Evolutionary conservation across 1,284 basidiomycete species (phyloP), one percentile per base, ranked within the genome.

Genomic region (Coniferiporia sulphurascens): DNA sequence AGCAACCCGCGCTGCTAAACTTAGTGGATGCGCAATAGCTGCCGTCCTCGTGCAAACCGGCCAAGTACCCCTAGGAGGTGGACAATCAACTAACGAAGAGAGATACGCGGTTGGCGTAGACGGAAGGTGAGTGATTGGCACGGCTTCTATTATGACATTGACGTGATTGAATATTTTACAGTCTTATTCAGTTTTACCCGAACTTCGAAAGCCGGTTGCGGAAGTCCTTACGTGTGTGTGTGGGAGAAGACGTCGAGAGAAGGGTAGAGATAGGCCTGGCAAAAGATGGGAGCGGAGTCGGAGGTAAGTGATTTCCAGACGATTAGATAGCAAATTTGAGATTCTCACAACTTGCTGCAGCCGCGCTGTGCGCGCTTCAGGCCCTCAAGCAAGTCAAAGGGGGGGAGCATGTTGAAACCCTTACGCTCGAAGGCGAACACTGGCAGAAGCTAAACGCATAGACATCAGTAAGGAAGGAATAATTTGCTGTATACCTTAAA

Each of bases 271-370:
- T 98, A 66, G 95, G 93, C 21, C 73, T 98, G 66, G 96, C 96
- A 4, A 98, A 97, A 75, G 97, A 99, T 69, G 96, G 97, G 22
- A 95, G 92, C 70, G 97, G 96, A 55, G 94, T 96, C 44, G 96
- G 96, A 69, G 93, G 93, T 95, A 73, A 73, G 88, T 71, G 7
- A 46, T 4, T 36, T 52, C n/a, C 13, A 36, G 44, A 12, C 19
- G 10, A 44, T 36, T 27, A 27, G 41, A 41, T 52, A 27, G 43
- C 35, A 36, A 43, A 48, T 19, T 61, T 50, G 50, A 32, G 58
- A 52, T 64, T 55, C 41, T 56, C 32, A 58, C 43, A 19, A 49
- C 10, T 27, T 52, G 38, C 48, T 61, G 15, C 60, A 91, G 89
- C 90, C 68, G 90, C 90, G 19, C 73, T 92, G 52, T 87, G 88